Conservation (phyloP, 2,329 filamentous ascomycete species). For the Bipolaris zeicola region DNA sequence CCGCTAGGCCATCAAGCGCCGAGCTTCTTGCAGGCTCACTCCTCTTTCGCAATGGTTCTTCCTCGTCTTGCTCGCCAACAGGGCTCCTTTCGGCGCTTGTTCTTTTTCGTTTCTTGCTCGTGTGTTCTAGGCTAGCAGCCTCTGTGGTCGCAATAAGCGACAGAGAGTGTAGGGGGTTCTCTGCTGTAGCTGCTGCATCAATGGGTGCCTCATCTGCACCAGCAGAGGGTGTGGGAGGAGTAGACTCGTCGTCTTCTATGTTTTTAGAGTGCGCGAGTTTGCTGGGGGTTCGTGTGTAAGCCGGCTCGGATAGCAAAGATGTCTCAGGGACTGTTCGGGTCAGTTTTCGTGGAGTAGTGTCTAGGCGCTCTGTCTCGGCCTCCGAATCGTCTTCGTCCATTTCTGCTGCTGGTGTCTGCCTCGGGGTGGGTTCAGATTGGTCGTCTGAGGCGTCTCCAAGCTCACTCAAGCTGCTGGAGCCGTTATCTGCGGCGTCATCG, state of each 20-base stretch:
- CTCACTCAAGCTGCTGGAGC: constrained; percentile 91
- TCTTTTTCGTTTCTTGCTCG: constrained; percentile 54
- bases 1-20: constrained; percentile 39
- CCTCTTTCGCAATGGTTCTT: constrained; percentile 48
- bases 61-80: constrained; percentile 37
- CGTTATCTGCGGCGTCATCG: constrained; percentile 59
- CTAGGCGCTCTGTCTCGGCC: constrained; percentile 91
- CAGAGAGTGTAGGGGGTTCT: constrained; percentile 39
- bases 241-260: constrained; percentile 38
- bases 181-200: constrained; percentile 23
- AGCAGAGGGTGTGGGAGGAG: constrained; percentile 36
- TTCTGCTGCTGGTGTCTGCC: constrained; percentile 28
- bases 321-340: constrained; percentile 45
- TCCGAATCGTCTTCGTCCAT: constrained; percentile 72
- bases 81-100: constrained; percentile 49
- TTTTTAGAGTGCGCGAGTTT: constrained; percentile 45
- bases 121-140: constrained; percentile 37
- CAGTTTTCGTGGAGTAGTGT: constrained; percentile 77
- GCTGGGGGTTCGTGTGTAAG: constrained; percentile 46
- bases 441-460: constrained; percentile 80
- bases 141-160: constrained; percentile 41
- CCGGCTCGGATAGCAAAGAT: constrained; percentile 41
- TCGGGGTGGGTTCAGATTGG: constrained; percentile 44
- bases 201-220: constrained; percentile 21
- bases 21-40: constrained; percentile 34